Evolutionary conservation across 169 alveolate genomes (phyloP), one percentile per base, ranked within the genome.

Genomic region (Plasmodium falciparum): DNA sequence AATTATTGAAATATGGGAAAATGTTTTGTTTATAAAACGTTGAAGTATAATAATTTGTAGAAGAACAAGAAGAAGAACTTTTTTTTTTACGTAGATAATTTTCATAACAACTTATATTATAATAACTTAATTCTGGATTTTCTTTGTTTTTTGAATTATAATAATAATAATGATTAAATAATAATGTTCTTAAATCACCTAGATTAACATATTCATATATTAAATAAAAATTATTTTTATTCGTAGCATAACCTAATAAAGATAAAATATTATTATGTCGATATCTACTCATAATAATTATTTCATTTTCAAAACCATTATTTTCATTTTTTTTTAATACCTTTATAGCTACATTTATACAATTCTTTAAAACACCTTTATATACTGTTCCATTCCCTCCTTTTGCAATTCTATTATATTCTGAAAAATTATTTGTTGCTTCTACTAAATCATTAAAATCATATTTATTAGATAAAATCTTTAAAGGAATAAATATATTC

Each of bases 251-350:
- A 22, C 90, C 90, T 52, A 78, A 45, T 50, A 78, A 71, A 7
- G 90, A 78, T 66, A 78, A 66, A 78, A 78, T 78, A 78, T 78
- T 78, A 24, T 78, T 78, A 65, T 78, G 90, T 78, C 90, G 65
- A 43, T 78, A 78, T 66, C 90, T 78, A 61, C 90, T 78, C 90
- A 78, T 78, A 47, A 78, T 78, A 29, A 78, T 78, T 9, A 78
- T 20, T 66, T 78, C 90, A 78, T 78, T 78, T 78, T 78, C 90
- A 59, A 78, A 78, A 52, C 90, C 90, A 43, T 78, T 78, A 47
- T 78, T 78, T 78, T 78, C 90, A 78, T 78, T 78, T 78, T 66
- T 78, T 20, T 78, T 29, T 22, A 78, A 66, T 33, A 78, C 90
- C 52, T 78, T 78, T 66, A 78, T 66, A 13, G 90, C 90, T 12